Base-by-base conservation (phyloP, 2,329 filamentous ascomycete species). In the Leptosphaerulina australis region DNA sequence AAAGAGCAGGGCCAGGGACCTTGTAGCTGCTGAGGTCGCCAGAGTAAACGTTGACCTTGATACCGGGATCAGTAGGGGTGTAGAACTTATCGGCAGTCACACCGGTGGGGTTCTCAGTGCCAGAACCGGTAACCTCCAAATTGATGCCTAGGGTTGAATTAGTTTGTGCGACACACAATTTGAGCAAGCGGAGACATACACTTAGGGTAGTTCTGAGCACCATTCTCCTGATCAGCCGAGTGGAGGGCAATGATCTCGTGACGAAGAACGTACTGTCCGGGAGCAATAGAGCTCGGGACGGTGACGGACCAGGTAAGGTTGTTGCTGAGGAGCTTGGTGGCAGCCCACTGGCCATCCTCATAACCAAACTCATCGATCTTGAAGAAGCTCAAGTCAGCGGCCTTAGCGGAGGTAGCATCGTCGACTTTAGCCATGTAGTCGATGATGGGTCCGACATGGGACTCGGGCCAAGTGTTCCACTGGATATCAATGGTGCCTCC, bases 381-480 rank as follows among this genome's bases (percentile, higher is more conserved):
- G 79, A 85, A 83, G 70, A 81, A 87, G 56, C 81, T 70, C 22
- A 87, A 77, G 4, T 72, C 64, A 2, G 68, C 72, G 69, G 83
- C 81, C 69, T 82, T 78, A 47, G 79, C 81, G 0, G 69, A 67
- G 28, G 79, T 74, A 69, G 82, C 86, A 67, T 84, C 78, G 17
- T 79, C 82, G 10, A 59, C 58, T 60, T 77, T 78, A 46, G 85
- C 85, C 12, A 87, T 73, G 74, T 87, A 88, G 68, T 81, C 81
- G 55, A 88, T 78, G 60, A 88, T 80, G 7, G 85, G 84, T 2
- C 83, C 83, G 57, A 85, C 78, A 74, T 89, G 83, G 45, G 77
- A 80, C 8, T 80, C 76, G n/a, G 86, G 85, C 86, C 86, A 89
- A 12, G 75, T 74, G 50, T 78, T 82, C 86, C 86, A 88, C 61